Base-by-base conservation (phyloP, 2,329 filamentous ascomycete species). In the Ophiostoma populinum region DNA sequence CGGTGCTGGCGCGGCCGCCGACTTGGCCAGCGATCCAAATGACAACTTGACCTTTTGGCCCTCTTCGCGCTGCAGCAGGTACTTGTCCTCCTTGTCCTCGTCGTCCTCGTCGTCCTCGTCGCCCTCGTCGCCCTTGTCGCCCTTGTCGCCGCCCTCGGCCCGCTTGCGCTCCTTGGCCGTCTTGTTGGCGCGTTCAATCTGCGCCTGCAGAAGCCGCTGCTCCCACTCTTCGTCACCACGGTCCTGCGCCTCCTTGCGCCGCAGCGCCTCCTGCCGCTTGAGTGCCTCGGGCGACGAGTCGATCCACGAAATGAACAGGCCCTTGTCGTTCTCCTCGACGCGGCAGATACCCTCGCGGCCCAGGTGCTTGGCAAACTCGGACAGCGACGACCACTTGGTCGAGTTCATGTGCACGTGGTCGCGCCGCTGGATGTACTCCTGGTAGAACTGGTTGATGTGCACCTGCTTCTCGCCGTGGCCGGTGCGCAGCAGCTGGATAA, bases 321-420 rank as follows among this genome's bases (percentile, higher is more conserved):
- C 90, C 53, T 93, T 87, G 6, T 73, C 72, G 26, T 75, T 82
- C 53, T 95, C 87, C 54, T 95, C 85, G 0, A 95, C 86, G 20
- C 81, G 65, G 47, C 82, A 92, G 30, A 94, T 74, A 0, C 87
- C 81, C 53, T 95, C 85, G 16, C 80, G 62, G 0, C 87, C 86
- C 1, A 98, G 59, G 48, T 81, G 62, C 50, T 93, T 92, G 11
- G 80, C 82, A 51, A 93, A 92, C 47, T 95, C 85, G 3, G 85
- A 87, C 46, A 98, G 58, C 36, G 72, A 81, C 4, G 76, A 70
- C 85, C 85, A 95, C 48, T 78, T 77, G 0, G 90, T 95, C 7
- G 83, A 66, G 55, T 94, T 94, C 80, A 95, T 85, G 52, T 95
- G 90, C 7, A 90, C 62, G 51, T 95, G 87, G 48, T 83, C 68